These are phyloP conservation scores for Trichoderma afroharzianum DNA, from an alignment of 2,329 filamentous ascomycete genomes.

Conservation along the genomic window DNA sequence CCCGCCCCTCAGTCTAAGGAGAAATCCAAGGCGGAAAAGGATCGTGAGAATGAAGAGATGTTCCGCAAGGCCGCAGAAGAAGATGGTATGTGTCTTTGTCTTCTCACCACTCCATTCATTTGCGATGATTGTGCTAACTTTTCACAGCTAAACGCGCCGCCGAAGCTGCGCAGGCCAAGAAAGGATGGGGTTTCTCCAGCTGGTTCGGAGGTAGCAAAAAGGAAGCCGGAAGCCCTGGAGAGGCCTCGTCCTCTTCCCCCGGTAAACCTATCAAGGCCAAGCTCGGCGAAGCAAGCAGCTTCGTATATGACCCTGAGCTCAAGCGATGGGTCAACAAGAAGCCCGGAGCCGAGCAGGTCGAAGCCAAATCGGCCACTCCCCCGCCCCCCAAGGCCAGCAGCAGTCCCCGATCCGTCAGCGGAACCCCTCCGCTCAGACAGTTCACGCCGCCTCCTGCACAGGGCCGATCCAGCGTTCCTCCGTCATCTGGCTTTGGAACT, in stretches of 20 bases:
- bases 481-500: constrained; percentile 28
- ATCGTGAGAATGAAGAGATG: constrained; percentile 78
- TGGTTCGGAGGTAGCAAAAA: constrained; percentile 79
- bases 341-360: constrained; percentile 60
- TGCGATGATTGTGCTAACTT: constrained; percentile 19
- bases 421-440: constrained; percentile 47
- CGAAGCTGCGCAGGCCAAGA: constrained; percentile 47
- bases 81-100: constrained; percentile 50
- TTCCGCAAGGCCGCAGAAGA: constrained; percentile 80
- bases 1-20: constrained; percentile 47
- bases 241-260: constrained; percentile 40
- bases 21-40: constrained; percentile 64
- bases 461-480: constrained; percentile 31
- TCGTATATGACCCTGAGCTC: constrained; percentile 92
- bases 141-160: constrained; percentile 57
- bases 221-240: constrained; percentile 38
- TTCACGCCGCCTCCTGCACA: constrained; percentile 33
- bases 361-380: constrained; percentile 63
- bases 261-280: constrained; percentile 83
- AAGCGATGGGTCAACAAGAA: constrained; percentile 99
- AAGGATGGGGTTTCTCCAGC: constrained; percentile 76
- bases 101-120: not conserved
- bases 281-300: constrained; percentile 86
- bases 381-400: constrained; percentile 68
- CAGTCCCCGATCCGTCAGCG: constrained; percentile 50